Base-by-base conservation (phyloP, 2,329 filamentous ascomycete genomes). In the Aspergillus fructus region DNA sequence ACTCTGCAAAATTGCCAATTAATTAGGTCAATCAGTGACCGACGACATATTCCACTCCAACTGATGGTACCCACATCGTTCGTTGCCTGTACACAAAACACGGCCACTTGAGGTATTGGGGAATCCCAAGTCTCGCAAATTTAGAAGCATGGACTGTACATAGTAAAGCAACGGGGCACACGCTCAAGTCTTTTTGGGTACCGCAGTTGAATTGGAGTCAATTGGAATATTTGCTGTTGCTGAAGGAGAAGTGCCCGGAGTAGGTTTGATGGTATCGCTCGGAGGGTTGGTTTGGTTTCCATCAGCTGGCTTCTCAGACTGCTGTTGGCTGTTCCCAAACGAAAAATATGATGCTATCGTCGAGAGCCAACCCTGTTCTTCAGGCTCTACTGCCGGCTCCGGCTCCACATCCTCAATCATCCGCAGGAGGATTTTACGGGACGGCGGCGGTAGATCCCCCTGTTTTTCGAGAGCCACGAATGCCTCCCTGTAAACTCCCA, bases 381-480 rank as follows among this genome's bases (percentile, higher is more conserved):
- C 62, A 5, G 65, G 57, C 19, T 66, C 62, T 27, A 68, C 61
- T 15, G 60, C 62, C 33, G 68, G 65, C 19, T 73, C 66, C 27
- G 70, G 64, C 46, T 68, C 64, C 9, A 65, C 62, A 51, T 76
- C 73, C 66, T 74, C 77, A 1, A 78, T 68, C 43, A 75, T 71
- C 12, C 65, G 67, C n/a, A 76, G 74, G 9, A 79, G 63, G 33
- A 79, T 74, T 8, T 71, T 67, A 40, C 65, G 55, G 1, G 65
- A 56, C 1, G 64, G 49, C 48, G 74, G 73, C 9, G 63, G 52
- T 3, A 68, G 48, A 42, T 69, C 66, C 56, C 68, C 72, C 43
- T 72, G 68, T 61, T 76, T 77, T 63, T 81, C 79, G 42, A 81
- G 59, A 11, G 75, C 71, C 8, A 77, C 68, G 41, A 81, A 62